Base-by-base conservation (phyloP, 768 basidiomycete genomes). In the Ramaria sp. region DNA sequence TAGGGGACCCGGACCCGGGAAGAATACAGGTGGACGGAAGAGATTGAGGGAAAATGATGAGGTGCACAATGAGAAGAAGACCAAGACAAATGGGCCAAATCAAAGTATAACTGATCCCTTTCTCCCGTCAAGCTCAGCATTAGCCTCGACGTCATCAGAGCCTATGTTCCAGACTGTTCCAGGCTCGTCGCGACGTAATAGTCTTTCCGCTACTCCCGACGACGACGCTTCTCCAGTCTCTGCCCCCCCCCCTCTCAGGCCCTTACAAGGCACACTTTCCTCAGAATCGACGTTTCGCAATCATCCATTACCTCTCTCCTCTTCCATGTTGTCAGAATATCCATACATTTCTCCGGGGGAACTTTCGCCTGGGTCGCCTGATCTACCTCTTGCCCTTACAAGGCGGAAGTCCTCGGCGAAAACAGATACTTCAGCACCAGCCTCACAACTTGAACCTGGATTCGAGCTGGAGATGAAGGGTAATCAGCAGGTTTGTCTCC, bases 281-380 rank as follows among this genome's bases (percentile, higher is more conserved):
- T 42, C 52, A n/a, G 55, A 61, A 6, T 56, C 59, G 18, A 37
- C 62, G 58, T 64, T 64, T 64, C 67, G 24, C 66, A 66, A 5
- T 68, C 72, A 38, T 69, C 71, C 13, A 69, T 73, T 9, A 61
- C 84, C 43, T 84, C 85, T n/a, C 78, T 74, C 48, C 73, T 86
- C 28, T 79, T 77, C 8, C 79, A 0, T 79, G 79, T 61, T 64
- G 70, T 18, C 25, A 22, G 20, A 25, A 10, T 8, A 30, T 7
- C 7, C 13, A 34, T 37, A 7, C 48, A 36, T 7, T 22, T 10
- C 4, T 50, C 15, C 28, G 28, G 30, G 10, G 9, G 15, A 27
- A 12, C 28, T 32, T 18, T n/a, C n/a, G n/a, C 42, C 45, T 27
- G 25, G 45, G 15, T 25, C 32, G 6, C 25, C 38, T 79, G 74